Conservation (phyloP, 2,329 filamentous ascomycete genomes). For the Metarhizium guizhouense region DNA sequence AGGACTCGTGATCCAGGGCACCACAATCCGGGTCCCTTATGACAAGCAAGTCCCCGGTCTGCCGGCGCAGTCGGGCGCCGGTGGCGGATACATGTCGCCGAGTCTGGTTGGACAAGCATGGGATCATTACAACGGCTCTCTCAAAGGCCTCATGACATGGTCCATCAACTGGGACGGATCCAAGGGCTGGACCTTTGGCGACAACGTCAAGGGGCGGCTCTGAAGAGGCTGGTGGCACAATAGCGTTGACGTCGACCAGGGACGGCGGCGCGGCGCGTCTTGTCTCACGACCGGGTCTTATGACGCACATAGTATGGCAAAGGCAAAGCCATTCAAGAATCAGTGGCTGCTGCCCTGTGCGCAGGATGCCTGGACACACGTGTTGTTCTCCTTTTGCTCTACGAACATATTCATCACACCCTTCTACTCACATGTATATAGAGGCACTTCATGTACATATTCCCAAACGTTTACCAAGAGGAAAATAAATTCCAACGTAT, state of each 20-base stretch:
- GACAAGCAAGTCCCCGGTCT: conserved; percentile 25
- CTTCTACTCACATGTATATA: too few species aligned
- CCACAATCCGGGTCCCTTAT: conserved; percentile 23
- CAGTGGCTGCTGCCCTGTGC: too few species aligned
- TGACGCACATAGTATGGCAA: too few species aligned
- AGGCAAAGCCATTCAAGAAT: too few species aligned
- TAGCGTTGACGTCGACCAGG: background rate
- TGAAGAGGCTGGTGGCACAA: background rate
- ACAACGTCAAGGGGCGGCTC: conserved; percentile 17
- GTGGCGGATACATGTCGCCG: conserved; percentile 23
- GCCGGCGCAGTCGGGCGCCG: conserved; percentile 24
- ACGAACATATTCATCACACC: too few species aligned
- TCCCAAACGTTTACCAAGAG: too few species aligned
- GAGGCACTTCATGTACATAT: too few species aligned
- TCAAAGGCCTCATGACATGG: conserved; percentile 28
- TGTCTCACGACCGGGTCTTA: background rate
- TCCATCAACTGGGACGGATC: conserved; percentile 29
- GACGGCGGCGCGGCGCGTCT: background rate
- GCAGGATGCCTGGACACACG: too few species aligned
- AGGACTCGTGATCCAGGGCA: conserved; percentile 21
- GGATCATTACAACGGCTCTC: conserved; percentile 20
- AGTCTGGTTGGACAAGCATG: conserved; percentile 19
- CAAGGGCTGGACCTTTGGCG: conserved; percentile 23
- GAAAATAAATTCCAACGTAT: too few species aligned
- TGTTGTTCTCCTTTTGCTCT: too few species aligned